A percentile compares a stretch with the other conserved stretches of the same genome.
Conservation (phyloP, 768 basidiomycete species). For the Xanthoconium purpureum region DNA sequence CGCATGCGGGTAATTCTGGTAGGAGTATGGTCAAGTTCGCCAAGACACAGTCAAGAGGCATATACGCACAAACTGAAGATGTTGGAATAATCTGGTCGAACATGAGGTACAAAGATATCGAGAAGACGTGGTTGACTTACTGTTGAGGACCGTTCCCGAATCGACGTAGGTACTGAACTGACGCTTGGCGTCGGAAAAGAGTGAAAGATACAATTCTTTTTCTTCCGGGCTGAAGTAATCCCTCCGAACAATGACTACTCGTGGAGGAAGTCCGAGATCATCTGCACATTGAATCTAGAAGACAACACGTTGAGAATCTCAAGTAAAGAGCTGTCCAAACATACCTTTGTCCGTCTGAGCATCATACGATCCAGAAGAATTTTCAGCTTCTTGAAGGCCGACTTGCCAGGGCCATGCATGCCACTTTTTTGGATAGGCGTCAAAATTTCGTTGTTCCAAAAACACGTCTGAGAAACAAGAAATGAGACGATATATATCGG, state of each 20-base stretch:
- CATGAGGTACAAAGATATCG: conserved; percentile 5
- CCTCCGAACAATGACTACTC: conserved; percentile 81
- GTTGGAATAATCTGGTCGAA: conserved; percentile 72
- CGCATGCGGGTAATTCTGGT: conserved; percentile 89
- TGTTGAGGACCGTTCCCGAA: conserved; percentile 88
- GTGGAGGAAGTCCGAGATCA: conserved; percentile 91
- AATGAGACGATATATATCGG: conserved; percentile 4
- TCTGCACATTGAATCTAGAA: conserved; percentile 87
- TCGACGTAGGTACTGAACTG: conserved; percentile 90
- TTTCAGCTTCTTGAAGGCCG: conserved; percentile 90
- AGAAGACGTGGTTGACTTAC: conserved; percentile 44
- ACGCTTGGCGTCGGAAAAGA: conserved; percentile 91
- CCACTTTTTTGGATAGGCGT: conserved; percentile 94
- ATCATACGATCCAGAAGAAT: conserved; percentile 92
- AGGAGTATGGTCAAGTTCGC: conserved; percentile 14
- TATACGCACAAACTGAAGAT: conserved; percentile 71
- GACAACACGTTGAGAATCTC: background rate
- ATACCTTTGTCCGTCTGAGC: conserved; percentile 84
- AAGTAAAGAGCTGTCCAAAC: background rate
- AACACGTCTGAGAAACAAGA: conserved; percentile 62
- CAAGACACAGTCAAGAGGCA: background rate
- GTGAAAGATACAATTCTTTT: conserved; percentile 87
- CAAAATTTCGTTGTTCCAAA: conserved; percentile 96
- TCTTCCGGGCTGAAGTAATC: conserved; percentile 97
- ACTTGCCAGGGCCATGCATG: conserved; percentile 72